phyloP scores from a whole-genome alignment of 2,329 filamentous ascomycete species.

The Plectosphaerella sp. region DNA sequence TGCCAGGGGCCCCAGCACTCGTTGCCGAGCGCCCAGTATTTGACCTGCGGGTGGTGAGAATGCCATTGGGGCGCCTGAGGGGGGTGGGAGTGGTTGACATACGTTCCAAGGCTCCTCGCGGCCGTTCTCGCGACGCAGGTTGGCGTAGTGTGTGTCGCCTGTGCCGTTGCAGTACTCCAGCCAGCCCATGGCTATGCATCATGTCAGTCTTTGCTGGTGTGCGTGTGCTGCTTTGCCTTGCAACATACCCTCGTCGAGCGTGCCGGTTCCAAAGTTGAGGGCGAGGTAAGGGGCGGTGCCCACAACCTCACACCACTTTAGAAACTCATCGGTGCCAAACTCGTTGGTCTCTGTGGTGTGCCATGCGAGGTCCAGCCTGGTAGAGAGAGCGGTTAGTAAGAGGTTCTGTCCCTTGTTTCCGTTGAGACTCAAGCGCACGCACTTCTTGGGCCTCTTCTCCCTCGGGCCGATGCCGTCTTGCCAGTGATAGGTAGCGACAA shows the following conservation, averaged over 20 bases:
- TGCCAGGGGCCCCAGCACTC: slow-evolving; percentile 66
- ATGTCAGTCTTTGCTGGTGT: slow-evolving; percentile 35
- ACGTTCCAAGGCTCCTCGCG: slow-evolving; percentile 68
- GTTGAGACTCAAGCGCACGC: slow-evolving; percentile 4
- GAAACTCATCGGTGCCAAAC: slow-evolving; percentile 83
- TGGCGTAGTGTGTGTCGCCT: slow-evolving; percentile 76
- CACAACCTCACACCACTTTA: slow-evolving; percentile 72
- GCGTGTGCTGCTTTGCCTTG: neutral
- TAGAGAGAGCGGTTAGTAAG: slow-evolving; percentile 1
- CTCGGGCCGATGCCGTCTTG: slow-evolving; percentile 72
- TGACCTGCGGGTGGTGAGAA: slow-evolving; percentile 39
- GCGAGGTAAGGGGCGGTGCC: slow-evolving; percentile 75
- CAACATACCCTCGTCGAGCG: slow-evolving; percentile 29
- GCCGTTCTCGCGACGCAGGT: slow-evolving; percentile 71
- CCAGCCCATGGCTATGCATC: slow-evolving; percentile 47
- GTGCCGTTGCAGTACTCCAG: slow-evolving; percentile 82
- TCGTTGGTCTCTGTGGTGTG: slow-evolving; percentile 70
- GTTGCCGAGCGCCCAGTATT: slow-evolving; percentile 85
- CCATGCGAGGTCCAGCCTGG: slow-evolving; percentile 69
- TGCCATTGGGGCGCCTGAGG: too few relatives aligned
- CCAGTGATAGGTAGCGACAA: slow-evolving; percentile 83
- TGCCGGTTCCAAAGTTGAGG: slow-evolving; percentile 78
- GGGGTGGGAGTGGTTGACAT: too few relatives aligned
- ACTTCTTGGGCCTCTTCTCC: slow-evolving; percentile 55
- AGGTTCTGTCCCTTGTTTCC: neutral